phyloP scores from a whole-genome alignment of 495 filamentous ascomycete species.

The Pseudoneurospora amorphoporcata region DNA sequence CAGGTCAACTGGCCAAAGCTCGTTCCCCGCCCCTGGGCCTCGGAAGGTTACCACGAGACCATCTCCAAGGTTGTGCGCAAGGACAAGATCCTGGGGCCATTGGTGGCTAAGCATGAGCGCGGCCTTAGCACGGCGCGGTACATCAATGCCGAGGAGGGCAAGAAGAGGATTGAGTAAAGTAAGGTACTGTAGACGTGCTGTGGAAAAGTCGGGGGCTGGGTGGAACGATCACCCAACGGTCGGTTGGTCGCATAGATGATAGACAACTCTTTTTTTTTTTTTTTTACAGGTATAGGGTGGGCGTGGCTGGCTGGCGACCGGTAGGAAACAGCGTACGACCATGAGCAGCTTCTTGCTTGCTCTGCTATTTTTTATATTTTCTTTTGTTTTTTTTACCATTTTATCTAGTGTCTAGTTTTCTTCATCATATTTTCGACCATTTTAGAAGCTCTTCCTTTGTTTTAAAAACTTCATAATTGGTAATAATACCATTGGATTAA shows the following conservation, averaged over 20 bases:
- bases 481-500: neutral
- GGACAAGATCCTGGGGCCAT: conserved; percentile 63
- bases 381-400: neutral
- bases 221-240: neutral
- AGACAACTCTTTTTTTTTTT: neutral
- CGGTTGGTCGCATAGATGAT: neutral
- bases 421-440: neutral
- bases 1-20: conserved; percentile 98
- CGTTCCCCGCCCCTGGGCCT: conserved; percentile 71
- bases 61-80: conserved; percentile 57
- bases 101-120: conserved; percentile 63
- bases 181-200: neutral
- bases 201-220: neutral
- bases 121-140: conserved; percentile 69
- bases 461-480: neutral
- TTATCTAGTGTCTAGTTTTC: neutral
- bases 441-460: neutral
- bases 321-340: neutral
- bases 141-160: conserved; percentile 82
- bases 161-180: conserved; percentile 80
- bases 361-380: neutral
- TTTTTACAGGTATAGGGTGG: neutral
- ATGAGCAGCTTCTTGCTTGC: neutral
- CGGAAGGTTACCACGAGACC: conserved; percentile 83
- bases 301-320: neutral